Percentiles rank a stretch among this genome's conserved stretches.
phyloP scores from a whole-genome alignment of 2,329 filamentous ascomycete species.

The Aulographum hederae region DNA sequence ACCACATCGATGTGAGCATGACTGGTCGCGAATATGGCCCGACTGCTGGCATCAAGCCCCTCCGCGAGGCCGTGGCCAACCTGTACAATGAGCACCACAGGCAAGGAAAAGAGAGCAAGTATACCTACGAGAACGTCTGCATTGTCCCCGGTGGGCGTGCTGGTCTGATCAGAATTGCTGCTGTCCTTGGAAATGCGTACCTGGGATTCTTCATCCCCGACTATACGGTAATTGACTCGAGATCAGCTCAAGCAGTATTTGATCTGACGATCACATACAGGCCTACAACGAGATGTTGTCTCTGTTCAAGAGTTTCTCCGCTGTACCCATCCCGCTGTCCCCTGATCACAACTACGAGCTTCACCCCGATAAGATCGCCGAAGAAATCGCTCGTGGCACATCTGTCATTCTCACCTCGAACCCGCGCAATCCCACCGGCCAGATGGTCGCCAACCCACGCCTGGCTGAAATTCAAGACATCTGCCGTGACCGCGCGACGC shows the following conservation, averaged over 20 bases:
- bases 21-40: slow-evolving; percentile 76
- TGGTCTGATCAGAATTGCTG: slow-evolving; percentile 84
- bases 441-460: slow-evolving; percentile 70
- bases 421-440: slow-evolving; percentile 83
- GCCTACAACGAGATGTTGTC: slow-evolving; percentile 97
- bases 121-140: slow-evolving; percentile 94
- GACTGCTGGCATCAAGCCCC: slow-evolving; percentile 80
- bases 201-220: slow-evolving; percentile 77
- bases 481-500: slow-evolving; percentile 72
- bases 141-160: slow-evolving; percentile 89
- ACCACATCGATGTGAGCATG: slow-evolving; percentile 58
- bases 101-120: slow-evolving; percentile 70
- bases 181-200: slow-evolving; percentile 82
- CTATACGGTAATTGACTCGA: too few relatives aligned
- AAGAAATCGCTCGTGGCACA: slow-evolving; percentile 59
- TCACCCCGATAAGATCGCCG: slow-evolving; percentile 78
- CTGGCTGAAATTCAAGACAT: slow-evolving; percentile 83
- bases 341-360: slow-evolving; percentile 85
- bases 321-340: slow-evolving; percentile 44
- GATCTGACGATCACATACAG: too few relatives aligned
- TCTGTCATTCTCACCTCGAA: slow-evolving; percentile 84
- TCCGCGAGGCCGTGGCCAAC: slow-evolving; percentile 74
- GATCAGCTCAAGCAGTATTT: slow-evolving; percentile 73
- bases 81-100: slow-evolving; percentile 90
- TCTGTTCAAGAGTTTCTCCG: slow-evolving; percentile 59